phyloP scores from a whole-genome alignment of 2,329 filamentous ascomycete species.

The Endocalyx cinctus region DNA sequence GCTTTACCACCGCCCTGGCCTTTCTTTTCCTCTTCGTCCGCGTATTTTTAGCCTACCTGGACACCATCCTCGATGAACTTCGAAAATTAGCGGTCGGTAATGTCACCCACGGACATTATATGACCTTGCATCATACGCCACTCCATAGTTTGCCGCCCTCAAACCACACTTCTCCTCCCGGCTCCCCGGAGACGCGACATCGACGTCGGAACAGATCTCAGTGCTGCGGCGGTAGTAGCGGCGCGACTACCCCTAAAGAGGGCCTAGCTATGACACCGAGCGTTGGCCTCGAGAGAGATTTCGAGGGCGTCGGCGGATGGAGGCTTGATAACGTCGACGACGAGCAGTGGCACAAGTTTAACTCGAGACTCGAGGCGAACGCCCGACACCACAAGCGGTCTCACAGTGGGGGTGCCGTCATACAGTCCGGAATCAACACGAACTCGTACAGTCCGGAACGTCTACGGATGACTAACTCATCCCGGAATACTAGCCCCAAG shows the following conservation, averaged over 20 bases:
- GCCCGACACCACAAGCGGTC: conserved; percentile 24
- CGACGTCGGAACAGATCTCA: conserved; percentile 16
- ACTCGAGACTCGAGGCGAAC: conserved; percentile 25
- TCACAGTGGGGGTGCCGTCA: conserved; percentile 21
- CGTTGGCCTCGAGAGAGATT: conserved; percentile 50
- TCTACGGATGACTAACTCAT: conserved; percentile 27
- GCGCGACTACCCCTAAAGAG: conserved; percentile 16
- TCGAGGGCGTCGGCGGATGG: conserved; percentile 58
- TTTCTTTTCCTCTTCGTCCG: conserved; percentile 58
- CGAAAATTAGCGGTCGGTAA: too few relatives aligned
- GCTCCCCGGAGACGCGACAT: conserved; percentile 16
- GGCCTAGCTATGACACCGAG: conserved; percentile 37
- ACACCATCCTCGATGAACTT: conserved; percentile 54
- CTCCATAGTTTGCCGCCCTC: conserved; percentile 19
- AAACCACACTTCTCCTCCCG: conserved; percentile 11
- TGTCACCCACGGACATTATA: too few relatives aligned
- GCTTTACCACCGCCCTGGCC: conserved; percentile 58
- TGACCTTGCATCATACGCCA: conserved; percentile 41
- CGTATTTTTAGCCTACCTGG: conserved; percentile 58
- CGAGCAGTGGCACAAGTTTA: conserved; percentile 28
- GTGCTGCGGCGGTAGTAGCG: conserved; percentile 19
- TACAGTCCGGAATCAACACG: conserved; percentile 14
- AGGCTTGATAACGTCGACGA: conserved; percentile 38
- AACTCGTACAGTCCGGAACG: conserved; percentile 25
- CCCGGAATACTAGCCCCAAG: conserved; percentile 45